Evolutionary conservation across 2,329 filamentous ascomycete genomes (phyloP).

Genomic region (Fusarium citri): DNA sequence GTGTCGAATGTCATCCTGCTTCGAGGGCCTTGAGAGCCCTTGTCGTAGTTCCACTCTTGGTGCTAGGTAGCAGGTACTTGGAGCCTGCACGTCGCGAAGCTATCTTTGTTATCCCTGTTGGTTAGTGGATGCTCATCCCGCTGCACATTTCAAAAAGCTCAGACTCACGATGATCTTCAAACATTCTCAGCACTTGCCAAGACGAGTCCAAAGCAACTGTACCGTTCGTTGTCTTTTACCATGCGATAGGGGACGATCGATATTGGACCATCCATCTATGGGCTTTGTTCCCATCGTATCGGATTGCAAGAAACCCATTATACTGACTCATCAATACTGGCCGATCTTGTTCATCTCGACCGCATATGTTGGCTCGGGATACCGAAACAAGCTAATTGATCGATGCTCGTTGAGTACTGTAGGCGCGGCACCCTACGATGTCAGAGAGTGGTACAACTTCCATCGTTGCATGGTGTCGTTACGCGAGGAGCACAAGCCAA

Average conservation of each 20-base stretch:
- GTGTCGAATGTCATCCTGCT: constrained; percentile 49
- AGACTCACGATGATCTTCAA: constrained; percentile 44
- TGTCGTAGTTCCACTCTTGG: constrained; percentile 32
- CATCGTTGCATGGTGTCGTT: constrained; percentile 36
- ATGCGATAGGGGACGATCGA: constrained; percentile 11
- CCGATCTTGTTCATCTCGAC: constrained; percentile 11
- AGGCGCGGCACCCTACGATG: constrained; percentile 21
- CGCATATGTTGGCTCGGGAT: not conserved
- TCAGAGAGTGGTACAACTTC: constrained; percentile 24
- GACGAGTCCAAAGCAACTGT: constrained; percentile 20
- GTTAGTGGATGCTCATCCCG: constrained; percentile 41
- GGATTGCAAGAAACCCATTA: constrained; percentile 8
- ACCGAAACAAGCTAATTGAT: not conserved
- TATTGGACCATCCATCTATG: constrained; percentile 7
- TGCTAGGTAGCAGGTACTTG: constrained; percentile 39
- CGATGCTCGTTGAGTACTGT: not conserved
- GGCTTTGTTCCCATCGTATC: constrained; percentile 19
- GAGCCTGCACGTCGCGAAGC: constrained; percentile 25
- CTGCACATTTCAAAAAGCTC: constrained; percentile 40
- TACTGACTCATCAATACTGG: constrained; percentile 9
- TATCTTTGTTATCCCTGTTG: constrained; percentile 28
- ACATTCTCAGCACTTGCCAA: constrained; percentile 37
- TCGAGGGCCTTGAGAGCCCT: constrained; percentile 40
- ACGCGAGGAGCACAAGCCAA: constrained; percentile 30
- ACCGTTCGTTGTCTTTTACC: constrained; percentile 23